These are phyloP conservation scores for Ensete glaucum DNA, from an alignment of 176 grass and related monocot genomes.

Conservation along the genomic window DNA sequence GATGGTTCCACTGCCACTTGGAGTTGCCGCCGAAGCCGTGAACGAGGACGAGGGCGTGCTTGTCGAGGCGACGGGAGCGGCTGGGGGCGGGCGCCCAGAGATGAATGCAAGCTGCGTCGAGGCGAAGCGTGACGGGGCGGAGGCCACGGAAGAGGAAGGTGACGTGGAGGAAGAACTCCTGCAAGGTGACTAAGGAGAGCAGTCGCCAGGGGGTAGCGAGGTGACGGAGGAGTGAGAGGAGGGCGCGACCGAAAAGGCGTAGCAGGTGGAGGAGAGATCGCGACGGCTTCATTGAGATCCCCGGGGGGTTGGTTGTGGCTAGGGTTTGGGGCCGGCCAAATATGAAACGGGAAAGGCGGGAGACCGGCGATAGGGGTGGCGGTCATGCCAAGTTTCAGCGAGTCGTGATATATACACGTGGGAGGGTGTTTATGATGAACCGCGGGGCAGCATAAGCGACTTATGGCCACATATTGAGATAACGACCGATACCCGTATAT, in stretches of 20 bases:
- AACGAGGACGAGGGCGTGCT: constrained; percentile 35
- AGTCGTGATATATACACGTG: background rate
- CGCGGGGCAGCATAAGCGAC: too few relatives aligned
- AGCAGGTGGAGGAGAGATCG: constrained; percentile 18
- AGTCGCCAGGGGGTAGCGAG: constrained; percentile 42
- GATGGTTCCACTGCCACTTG: constrained; percentile 38
- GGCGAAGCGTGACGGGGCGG: constrained; percentile 11
- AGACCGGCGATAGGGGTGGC: background rate
- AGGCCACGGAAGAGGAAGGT: constrained; percentile 40
- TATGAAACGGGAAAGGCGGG: background rate
- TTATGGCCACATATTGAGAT: too few relatives aligned
- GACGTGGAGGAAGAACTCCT: constrained; percentile 25
- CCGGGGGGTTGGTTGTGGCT: background rate
- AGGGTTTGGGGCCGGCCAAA: background rate
- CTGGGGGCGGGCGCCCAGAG: constrained; percentile 49
- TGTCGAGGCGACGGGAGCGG: constrained; percentile 3
- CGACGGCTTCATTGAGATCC: background rate
- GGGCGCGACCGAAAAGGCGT: constrained; percentile 30
- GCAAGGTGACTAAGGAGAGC: constrained; percentile 37
- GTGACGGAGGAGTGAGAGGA: constrained; percentile 45
- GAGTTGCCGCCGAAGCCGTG: constrained; percentile 49
- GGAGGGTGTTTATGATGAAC: background rate
- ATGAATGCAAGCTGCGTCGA: constrained; percentile 39
- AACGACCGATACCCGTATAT: too few relatives aligned
- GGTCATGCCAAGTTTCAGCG: background rate